Evolutionary conservation across 2,329 filamentous ascomycete genomes (phyloP).

Genomic region (Ceratocystiopsis sp.): DNA sequence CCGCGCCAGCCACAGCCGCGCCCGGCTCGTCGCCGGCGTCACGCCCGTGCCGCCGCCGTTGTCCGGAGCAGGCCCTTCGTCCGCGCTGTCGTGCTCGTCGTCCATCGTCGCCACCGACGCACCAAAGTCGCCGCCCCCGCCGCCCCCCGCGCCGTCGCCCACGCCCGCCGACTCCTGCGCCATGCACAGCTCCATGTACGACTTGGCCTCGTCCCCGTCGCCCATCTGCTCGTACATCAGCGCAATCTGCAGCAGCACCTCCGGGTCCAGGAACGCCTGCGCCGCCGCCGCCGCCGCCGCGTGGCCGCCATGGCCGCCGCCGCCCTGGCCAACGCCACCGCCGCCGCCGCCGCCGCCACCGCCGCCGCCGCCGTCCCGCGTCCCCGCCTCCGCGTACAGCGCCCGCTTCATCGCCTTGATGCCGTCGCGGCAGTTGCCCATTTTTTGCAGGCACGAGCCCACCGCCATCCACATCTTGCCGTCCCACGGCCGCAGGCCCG

Average conservation of each 20-base stretch:
- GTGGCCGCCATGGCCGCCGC: conserved; percentile 20
- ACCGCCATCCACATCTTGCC: conserved; percentile 99
- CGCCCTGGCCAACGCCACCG: conserved; percentile 33
- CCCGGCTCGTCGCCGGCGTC: conserved; percentile 79
- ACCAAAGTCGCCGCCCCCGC: too few species aligned
- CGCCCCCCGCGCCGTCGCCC: too few species aligned
- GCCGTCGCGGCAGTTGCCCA: conserved; percentile 71
- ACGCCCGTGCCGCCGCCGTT: conserved; percentile 49
- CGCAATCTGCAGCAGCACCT: conserved; percentile 80
- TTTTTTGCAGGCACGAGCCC: conserved; percentile 77
- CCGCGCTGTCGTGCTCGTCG: conserved; percentile 20
- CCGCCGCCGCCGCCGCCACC: conserved; percentile 28
- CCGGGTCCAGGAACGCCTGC: conserved; percentile 60
- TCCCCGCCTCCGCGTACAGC: conserved; percentile 72
- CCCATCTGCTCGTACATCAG: conserved; percentile 69
- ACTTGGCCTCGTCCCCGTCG: conserved; percentile 63
- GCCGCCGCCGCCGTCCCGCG: conserved; percentile 43
- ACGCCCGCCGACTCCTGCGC: conserved; percentile 48
- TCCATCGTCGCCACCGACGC: conserved; percentile 31
- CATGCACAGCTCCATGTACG: conserved; percentile 91
- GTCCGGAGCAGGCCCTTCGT: too few species aligned
- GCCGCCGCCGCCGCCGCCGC: too few species aligned
- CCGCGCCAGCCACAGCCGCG: conserved; percentile 81
- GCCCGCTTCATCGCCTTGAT: conserved; percentile 93
- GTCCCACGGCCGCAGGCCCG: conserved; percentile 83